These are phyloP conservation scores for Pedinophyceae sp. DNA, from an alignment of 139 green algal genomes.

Conservation along the genomic window DNA sequence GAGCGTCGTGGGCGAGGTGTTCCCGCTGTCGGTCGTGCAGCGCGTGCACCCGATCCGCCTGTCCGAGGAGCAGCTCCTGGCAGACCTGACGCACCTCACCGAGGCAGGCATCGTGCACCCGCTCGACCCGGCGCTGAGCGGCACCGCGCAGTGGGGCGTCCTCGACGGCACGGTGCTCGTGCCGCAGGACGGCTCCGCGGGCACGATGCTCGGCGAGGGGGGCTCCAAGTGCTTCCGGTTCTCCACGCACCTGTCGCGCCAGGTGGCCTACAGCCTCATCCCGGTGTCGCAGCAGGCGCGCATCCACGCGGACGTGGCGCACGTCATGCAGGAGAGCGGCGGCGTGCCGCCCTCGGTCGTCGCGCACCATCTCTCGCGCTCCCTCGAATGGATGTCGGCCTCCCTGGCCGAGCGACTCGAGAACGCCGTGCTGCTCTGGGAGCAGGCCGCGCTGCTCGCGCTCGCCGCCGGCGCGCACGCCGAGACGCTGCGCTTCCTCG, in stretches of 20 bases:
- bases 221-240: background rate
- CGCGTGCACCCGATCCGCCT: background rate
- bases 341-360: background rate
- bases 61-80: background rate
- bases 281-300: background rate
- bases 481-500: background rate
- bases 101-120: background rate
- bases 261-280: background rate
- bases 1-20: background rate
- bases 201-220: no score
- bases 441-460: background rate
- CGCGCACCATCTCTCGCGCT: background rate
- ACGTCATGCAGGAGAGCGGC: background rate
- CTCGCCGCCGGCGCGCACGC: background rate
- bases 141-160: background rate
- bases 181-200: no score
- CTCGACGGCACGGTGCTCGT: background rate
- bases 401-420: background rate
- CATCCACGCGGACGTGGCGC: background rate
- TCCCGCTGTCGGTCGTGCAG: background rate
- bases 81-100: background rate
- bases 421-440: background rate
- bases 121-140: background rate
- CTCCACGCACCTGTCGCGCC: background rate
- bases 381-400: background rate